Percentiles rank a stretch among this genome's conserved stretches.
phyloP scores from a whole-genome alignment of 1,139 yeast genomes.

The Kodamaea sp. region DNA sequence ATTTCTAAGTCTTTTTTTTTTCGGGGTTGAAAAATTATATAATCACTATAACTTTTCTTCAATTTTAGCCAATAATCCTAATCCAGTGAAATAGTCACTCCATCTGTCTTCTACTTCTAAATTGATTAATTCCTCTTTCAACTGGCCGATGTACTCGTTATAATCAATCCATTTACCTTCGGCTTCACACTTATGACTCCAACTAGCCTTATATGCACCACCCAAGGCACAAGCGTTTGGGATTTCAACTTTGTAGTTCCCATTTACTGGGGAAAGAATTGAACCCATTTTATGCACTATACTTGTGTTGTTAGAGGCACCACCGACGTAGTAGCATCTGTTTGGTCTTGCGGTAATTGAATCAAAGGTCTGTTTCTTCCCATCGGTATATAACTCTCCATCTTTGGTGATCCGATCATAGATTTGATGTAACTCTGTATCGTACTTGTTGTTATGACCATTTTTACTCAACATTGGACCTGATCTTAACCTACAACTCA shows the following conservation, averaged over 20 bases:
- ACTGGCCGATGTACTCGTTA: conserved; percentile 38
- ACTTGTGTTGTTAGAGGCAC: conserved; percentile 70
- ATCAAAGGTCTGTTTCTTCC: conserved; percentile 38
- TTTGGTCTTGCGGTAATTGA: conserved; percentile 58
- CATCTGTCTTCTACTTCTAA: conserved; percentile 42
- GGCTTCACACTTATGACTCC: conserved; percentile 51
- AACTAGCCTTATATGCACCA: conserved; percentile 86
- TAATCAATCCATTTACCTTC: conserved; percentile 36
- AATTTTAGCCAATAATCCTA: conserved; percentile 49
- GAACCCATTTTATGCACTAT: conserved; percentile 68
- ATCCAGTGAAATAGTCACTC: conserved; percentile 47
- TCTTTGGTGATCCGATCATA: conserved; percentile 24
- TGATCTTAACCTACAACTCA: conserved; percentile 76
- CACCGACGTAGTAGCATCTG: conserved; percentile 80
- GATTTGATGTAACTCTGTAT: conserved; percentile 14
- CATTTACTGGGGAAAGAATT: conserved; percentile 60
- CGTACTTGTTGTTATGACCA: conserved; percentile 1
- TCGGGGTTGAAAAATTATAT: no score
- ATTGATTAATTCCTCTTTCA: conserved; percentile 47
- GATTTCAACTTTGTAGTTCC: conserved; percentile 69
- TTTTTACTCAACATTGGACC: conserved; percentile 57
- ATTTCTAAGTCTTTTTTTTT: no score
- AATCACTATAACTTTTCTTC: conserved; percentile 27
- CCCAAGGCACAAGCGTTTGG: conserved; percentile 93
- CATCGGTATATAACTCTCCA: conserved; percentile 49